phyloP scores from a whole-genome alignment of 208 protist species.

The Tritrichomonas foetus region DNA sequence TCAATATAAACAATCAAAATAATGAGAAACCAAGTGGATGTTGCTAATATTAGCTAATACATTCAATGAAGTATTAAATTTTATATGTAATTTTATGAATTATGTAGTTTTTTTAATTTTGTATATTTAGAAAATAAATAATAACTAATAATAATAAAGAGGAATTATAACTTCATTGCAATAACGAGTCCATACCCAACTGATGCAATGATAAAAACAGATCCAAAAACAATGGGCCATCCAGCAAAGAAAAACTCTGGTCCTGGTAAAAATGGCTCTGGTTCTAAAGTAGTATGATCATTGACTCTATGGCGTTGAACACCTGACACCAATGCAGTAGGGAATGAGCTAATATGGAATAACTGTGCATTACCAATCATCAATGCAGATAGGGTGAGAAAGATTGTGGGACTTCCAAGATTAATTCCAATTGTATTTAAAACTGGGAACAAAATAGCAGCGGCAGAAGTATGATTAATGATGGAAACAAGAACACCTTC shows the following conservation, averaged over 20 bases:
- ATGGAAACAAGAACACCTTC: not conserved
- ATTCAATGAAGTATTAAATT: too few relatives aligned
- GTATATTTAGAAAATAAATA: not conserved
- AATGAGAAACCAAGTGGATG: not conserved
- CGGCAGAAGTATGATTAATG: slow-evolving; percentile 30
- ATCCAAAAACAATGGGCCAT: not conserved
- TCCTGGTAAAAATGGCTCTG: not conserved
- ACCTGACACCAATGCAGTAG: not conserved
- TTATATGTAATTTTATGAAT: too few relatives aligned
- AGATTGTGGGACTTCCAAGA: not conserved
- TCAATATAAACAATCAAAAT: not conserved
- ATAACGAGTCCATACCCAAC: not conserved
- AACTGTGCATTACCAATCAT: not conserved
- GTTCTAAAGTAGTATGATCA: not conserved
- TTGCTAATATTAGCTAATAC: not conserved
- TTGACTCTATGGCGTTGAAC: not conserved
- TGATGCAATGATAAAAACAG: not conserved
- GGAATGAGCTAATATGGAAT: not conserved
- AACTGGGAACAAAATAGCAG: slow-evolving; percentile 39
- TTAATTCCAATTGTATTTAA: not conserved
- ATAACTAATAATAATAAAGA: not conserved
- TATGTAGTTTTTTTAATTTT: too few relatives aligned
- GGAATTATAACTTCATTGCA: not conserved
- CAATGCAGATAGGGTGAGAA: not conserved
- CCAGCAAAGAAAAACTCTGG: slow-evolving; percentile 9